Evolutionary conservation across 192 early-diverging fungal genomes (phyloP), one percentile per base, ranked within the genome.

Genomic region (Entophlyctis luteolus): DNA sequence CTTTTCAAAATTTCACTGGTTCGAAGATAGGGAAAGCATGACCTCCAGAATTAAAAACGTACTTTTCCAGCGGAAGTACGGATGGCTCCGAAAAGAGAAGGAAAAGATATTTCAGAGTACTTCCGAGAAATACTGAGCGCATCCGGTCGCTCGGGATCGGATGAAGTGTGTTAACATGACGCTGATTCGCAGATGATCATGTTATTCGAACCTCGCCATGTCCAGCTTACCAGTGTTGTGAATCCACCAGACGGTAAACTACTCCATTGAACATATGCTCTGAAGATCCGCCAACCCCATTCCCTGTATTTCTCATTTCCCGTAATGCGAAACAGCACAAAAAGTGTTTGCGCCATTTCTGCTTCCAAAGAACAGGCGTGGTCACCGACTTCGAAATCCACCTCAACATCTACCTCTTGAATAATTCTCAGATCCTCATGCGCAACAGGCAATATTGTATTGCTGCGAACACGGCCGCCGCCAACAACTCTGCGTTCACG

Each of bases 21-120:
- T n/a, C n/a, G 3, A 78, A 29, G 20, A 78, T 56, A 16, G 62
- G 54, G 4, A 96, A 63, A 47, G 93, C 92, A 77, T 96, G 96
- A 23, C 90, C 93, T 73, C 94, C 96, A 1, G 94, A 95, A 70
- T 92, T 98, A 60, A 96, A 86, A 3, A 91, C 88, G 70, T 89
- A 91, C 46, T 87, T 78, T 59, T 91, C 89, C 14, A 93, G 76
- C 20, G 89, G 88, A 50, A 86, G 77, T 22, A 86, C 66, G 46
- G 85, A 81, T 10, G 75, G 77, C 0, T 83, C 80, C 39, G 85
- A 83, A 76, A 93, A 93, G 48, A 93, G 76, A 69, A 93, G 68
- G 53, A 88, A 93, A 33, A 93, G 75, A 59, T 93, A 93, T 72
- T 93, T 93, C 66, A 93, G 79, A 10, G 91, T 91, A 69, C 91